A percentile compares a stretch with the other conserved stretches of the same genome.
phyloP scores from a whole-genome alignment of 2,329 filamentous ascomycete genomes.

The Aspergillus fumigatiaffinis region DNA sequence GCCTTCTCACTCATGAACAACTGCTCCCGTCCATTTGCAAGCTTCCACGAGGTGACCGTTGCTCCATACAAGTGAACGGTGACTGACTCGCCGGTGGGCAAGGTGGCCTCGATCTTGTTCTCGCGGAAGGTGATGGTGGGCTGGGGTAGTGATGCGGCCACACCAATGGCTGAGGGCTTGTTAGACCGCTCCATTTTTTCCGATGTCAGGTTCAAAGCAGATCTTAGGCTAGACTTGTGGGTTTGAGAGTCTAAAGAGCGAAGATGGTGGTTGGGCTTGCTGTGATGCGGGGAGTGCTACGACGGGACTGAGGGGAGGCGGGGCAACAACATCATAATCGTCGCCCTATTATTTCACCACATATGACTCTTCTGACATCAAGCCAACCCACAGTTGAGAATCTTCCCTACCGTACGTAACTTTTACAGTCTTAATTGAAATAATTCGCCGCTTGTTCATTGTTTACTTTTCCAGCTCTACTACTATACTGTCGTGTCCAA shows the following conservation, averaged over 20 bases:
- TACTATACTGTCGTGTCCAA: neutral
- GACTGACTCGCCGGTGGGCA: conserved; percentile 83
- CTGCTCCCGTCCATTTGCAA: conserved; percentile 71
- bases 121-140: conserved; percentile 73
- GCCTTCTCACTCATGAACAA: conserved; percentile 80
- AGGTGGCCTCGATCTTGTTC: conserved; percentile 69
- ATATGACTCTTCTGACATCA: neutral
- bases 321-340: neutral
- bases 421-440: neutral
- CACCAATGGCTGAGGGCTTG: conserved; percentile 72
- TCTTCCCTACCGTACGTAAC: neutral
- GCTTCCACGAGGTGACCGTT: conserved; percentile 91
- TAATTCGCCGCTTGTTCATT: neutral
- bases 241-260: neutral
- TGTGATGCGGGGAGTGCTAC: neutral
- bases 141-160: conserved; percentile 69
- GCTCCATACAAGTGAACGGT: conserved; percentile 87
- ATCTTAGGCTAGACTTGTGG: neutral
- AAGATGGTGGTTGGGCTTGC: neutral
- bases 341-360: neutral
- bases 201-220: neutral
- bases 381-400: neutral
- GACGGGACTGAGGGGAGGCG: neutral
- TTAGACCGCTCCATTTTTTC: conserved; percentile 70
- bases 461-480: neutral